phyloP scores from a whole-genome alignment of 495 filamentous ascomycete species.

The Talaromyces stipitatus region DNA sequence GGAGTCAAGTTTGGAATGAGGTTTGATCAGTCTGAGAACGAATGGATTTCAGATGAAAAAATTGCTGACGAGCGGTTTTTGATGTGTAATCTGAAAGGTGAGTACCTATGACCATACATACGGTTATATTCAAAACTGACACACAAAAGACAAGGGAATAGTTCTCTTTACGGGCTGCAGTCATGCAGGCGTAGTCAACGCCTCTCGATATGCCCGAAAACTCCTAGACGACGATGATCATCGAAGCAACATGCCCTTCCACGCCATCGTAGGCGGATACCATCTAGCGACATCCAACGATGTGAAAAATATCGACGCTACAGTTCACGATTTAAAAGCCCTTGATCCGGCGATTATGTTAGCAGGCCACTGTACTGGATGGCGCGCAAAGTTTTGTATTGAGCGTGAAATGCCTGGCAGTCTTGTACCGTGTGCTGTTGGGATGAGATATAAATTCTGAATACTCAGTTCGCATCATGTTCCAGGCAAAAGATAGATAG shows the following conservation, averaged over 20 bases:
- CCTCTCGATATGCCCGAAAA: slow-evolving; percentile 40
- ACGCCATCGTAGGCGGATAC: slow-evolving; percentile 53
- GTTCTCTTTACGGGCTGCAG: slow-evolving; percentile 58
- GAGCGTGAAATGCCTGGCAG: slow-evolving; percentile 48
- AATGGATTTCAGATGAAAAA: slow-evolving; percentile 48
- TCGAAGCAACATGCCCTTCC: slow-evolving; percentile 30
- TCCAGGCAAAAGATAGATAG: too few relatives aligned
- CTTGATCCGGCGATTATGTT: slow-evolving; percentile 47
- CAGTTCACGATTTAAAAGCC: slow-evolving; percentile 43
- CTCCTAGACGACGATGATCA: slow-evolving; percentile 15
- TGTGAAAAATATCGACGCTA: slow-evolving; percentile 33
- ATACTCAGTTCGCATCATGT: too few relatives aligned
- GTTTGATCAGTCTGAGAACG: slow-evolving; percentile 31
- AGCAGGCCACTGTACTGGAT: slow-evolving; percentile 55
- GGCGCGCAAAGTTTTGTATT: slow-evolving; percentile 54
- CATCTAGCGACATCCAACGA: slow-evolving; percentile 45
- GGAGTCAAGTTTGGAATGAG: slow-evolving; percentile 43
- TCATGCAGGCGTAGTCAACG: slow-evolving; percentile 54
- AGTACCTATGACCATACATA: neutral
- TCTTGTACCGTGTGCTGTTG: slow-evolving; percentile 50
- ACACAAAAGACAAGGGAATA: slow-evolving; percentile 40
- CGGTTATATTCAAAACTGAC: neutral
- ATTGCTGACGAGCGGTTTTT: slow-evolving; percentile 54
- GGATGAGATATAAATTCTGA: slow-evolving; percentile 40
- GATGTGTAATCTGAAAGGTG: slow-evolving; percentile 51